These are phyloP conservation scores for Geoglossum glabrum DNA, from an alignment of 495 filamentous ascomycete species.

Conservation along the genomic window DNA sequence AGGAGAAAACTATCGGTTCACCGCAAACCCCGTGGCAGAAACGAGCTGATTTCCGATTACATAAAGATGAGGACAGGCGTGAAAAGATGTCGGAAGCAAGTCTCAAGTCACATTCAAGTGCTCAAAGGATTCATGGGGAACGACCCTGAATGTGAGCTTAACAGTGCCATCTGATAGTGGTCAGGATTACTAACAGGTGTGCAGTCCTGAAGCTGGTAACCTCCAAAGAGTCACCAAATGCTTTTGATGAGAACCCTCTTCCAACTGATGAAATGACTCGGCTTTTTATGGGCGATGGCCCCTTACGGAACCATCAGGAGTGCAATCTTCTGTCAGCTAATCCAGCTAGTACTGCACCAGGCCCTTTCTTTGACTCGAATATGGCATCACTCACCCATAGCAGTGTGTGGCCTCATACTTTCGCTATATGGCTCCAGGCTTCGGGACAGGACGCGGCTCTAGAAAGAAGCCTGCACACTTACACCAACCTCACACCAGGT, in stretches of 20 bases:
- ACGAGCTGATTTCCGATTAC: constrained; percentile 76
- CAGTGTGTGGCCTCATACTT: constrained; percentile 24
- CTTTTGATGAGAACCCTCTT: constrained; percentile 2
- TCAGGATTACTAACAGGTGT: constrained; percentile 20
- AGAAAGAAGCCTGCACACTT: constrained; percentile 26
- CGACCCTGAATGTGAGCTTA: constrained; percentile 31
- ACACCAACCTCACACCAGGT: constrained; percentile 25
- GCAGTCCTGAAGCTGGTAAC: constrained; percentile 4
- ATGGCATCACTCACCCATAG: constrained; percentile 13
- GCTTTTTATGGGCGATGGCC: not conserved
- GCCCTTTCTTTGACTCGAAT: constrained; percentile 12
- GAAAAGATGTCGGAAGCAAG: constrained; percentile 56
- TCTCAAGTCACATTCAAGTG: constrained; percentile 96
- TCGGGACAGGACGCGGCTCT: constrained; percentile 22
- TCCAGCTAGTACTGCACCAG: not conserved
- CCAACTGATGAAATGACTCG: not conserved
- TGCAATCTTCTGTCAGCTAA: not conserved
- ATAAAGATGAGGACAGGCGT: constrained; percentile 51
- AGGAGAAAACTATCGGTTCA: constrained; percentile 53
- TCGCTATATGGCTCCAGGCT: constrained; percentile 31
- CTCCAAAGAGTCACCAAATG: not conserved
- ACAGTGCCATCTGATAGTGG: constrained; percentile 13
- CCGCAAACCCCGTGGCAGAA: constrained; percentile 61
- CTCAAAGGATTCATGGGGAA: constrained; percentile 58
- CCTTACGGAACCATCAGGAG: not conserved